Percentiles rank a stretch among this genome's conserved stretches.
phyloP scores from a whole-genome alignment of 2,329 filamentous ascomycete genomes.

The Fusarium graminum region DNA sequence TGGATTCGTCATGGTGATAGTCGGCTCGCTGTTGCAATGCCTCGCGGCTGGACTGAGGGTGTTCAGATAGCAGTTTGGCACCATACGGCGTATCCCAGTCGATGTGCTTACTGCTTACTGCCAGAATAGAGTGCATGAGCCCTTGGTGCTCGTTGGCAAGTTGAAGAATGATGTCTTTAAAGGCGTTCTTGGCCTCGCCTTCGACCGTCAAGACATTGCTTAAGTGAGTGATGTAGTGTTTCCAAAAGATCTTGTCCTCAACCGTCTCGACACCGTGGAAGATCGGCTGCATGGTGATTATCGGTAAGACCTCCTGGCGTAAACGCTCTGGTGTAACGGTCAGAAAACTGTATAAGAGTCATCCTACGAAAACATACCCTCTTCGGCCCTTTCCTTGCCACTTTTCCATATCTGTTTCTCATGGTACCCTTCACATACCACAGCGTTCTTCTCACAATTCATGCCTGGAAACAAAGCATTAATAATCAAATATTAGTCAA shows the following conservation, averaged over 20 bases:
- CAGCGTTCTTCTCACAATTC: slow-evolving; percentile 94
- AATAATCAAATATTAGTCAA: slow-evolving; percentile 14
- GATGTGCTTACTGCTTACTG: slow-evolving; percentile 83
- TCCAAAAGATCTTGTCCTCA: slow-evolving; percentile 83
- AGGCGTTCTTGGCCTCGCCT: slow-evolving; percentile 84
- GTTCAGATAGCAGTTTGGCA: slow-evolving; percentile 63
- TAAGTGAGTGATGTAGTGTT: slow-evolving; percentile 84
- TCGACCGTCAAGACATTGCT: slow-evolving; percentile 86
- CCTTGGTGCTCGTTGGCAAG: slow-evolving; percentile 84
- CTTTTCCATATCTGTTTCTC: slow-evolving; percentile 90
- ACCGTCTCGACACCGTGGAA: slow-evolving; percentile 85
- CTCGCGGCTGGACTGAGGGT: slow-evolving; percentile 61
- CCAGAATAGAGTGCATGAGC: slow-evolving; percentile 91
- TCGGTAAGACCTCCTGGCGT: slow-evolving; percentile 63
- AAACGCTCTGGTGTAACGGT: slow-evolving; percentile 60
- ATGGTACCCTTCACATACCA: slow-evolving; percentile 90
- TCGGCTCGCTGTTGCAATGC: slow-evolving; percentile 65
- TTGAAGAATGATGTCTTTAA: slow-evolving; percentile 85
- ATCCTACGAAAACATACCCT: slow-evolving; percentile 62
- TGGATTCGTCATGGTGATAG: slow-evolving; percentile 68
- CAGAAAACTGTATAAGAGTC: slow-evolving; percentile 14
- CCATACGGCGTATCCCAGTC: slow-evolving; percentile 71
- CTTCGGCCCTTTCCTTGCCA: slow-evolving; percentile 80
- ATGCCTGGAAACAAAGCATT: slow-evolving; percentile 66
- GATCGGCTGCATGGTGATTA: slow-evolving; percentile 72